phyloP scores from a whole-genome alignment of 495 filamentous ascomycete species.

The Trichoderma orchidacearum region DNA sequence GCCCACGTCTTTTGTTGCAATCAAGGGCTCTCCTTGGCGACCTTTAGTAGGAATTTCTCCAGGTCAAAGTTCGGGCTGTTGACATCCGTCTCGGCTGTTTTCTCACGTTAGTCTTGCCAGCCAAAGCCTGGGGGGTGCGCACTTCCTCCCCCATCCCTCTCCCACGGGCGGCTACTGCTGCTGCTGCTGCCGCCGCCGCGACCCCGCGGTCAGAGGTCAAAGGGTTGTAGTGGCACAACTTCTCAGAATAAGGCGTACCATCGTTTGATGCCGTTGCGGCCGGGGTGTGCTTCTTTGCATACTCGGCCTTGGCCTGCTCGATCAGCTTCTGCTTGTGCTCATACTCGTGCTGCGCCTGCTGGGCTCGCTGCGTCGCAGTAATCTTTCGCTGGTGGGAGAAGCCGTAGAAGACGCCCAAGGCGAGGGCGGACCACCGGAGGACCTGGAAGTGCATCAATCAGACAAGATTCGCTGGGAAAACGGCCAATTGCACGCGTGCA shows the following conservation, averaged over 20 bases:
- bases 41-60: slow-evolving; percentile 62
- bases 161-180: too few species aligned
- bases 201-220: not conserved
- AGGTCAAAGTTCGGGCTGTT: slow-evolving; percentile 80
- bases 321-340: slow-evolving; percentile 80
- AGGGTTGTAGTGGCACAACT: not conserved
- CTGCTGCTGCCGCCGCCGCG: not conserved
- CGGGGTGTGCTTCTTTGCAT: slow-evolving; percentile 60
- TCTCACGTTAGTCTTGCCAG: not conserved
- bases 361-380: slow-evolving; percentile 47
- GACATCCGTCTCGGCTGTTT: slow-evolving; percentile 43
- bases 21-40: slow-evolving; percentile 36
- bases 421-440: slow-evolving; percentile 84
- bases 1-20: slow-evolving; percentile 5
- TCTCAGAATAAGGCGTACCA: slow-evolving; percentile 37
- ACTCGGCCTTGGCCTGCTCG: slow-evolving; percentile 81
- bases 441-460: slow-evolving; percentile 44
- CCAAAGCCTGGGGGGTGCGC: not conserved
- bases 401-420: slow-evolving; percentile 80
- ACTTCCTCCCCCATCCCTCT: not conserved
- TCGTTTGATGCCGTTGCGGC: slow-evolving; percentile 36
- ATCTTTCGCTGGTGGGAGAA: slow-evolving; percentile 77
- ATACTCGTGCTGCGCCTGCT: slow-evolving; percentile 62
- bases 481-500: not conserved
- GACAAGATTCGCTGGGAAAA: slow-evolving; percentile 1